Base-by-base conservation (phyloP, 805 yeast species). In the Ogataea trehalophila region DNA sequence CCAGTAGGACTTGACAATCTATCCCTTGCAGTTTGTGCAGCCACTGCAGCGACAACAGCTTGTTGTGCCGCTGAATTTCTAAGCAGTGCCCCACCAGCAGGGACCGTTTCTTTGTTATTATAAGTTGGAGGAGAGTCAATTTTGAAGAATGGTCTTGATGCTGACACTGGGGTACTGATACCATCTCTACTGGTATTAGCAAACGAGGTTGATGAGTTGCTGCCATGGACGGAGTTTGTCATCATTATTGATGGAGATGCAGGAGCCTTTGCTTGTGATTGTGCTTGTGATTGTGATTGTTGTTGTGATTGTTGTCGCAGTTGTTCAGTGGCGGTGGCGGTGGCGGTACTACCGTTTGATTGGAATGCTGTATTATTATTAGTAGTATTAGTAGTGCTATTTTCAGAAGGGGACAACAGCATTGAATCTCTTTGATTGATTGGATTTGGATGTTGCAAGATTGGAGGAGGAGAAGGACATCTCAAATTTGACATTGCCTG, bases 381-480 rank as follows among this genome's bases (percentile, higher is more conserved):
- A 17, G 22, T n/a, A 37, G 8, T 18, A 4, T 20, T 20, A 20
- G 20, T 20, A 37, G 23, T 23, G 14, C 17, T 17, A 36, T 36
- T 36, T 18, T 20, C 22, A 43, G 35, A 53, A 49, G 41, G 38
- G 49, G 41, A 36, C n/a, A 49, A 37, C 33, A 47, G 20, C 42
- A 60, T 55, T 15, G 23, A 44, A 14, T 53, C 59, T 5, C 57
- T 49, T 4, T 59, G 61, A 7, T 59, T 52, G 3, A 57, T 48
- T 29, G 60, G 56, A 6, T 62, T 57, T 6, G 60, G 58, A 9
- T 67, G 66, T 46, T 71, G 71, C 41, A 81, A 65, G 45, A 82
- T 81, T 7, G 88, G 87, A 1, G 88, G 86, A n/a, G 88, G 87
- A 5, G 87, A 81, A 1, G 87, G 87, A 53, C 86, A 79, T 50